These are phyloP conservation scores for Amanita thiersii DNA, from an alignment of 768 basidiomycete genomes.

Conservation along the genomic window DNA sequence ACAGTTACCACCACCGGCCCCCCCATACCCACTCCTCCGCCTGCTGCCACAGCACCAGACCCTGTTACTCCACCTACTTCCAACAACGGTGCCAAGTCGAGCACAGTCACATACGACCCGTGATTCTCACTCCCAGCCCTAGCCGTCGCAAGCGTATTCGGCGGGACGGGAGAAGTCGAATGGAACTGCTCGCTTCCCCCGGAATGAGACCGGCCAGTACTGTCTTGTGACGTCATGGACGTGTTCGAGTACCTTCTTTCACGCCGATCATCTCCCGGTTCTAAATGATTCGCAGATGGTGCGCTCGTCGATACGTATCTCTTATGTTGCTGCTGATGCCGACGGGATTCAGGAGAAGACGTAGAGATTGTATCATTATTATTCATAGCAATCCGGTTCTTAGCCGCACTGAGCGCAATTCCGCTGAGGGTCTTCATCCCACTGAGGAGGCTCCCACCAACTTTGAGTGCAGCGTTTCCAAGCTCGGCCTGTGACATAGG, in stretches of 20 bases:
- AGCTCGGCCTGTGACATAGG: conserved; percentile 15
- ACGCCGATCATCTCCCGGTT: neutral
- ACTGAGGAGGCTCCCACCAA: conserved; percentile 54
- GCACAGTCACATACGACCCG: conserved; percentile 43
- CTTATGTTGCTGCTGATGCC: neutral
- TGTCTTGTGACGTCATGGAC: conserved; percentile 7
- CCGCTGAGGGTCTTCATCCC: conserved; percentile 60
- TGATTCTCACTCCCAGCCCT: conserved; percentile 12
- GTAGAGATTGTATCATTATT: neutral
- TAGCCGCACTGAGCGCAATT: conserved; percentile 47
- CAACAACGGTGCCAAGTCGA: conserved; percentile 38
- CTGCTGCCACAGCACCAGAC: conserved; percentile 10
- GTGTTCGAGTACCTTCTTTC: conserved; percentile 14
- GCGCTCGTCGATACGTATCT: conserved; percentile 10
- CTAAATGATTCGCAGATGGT: conserved; percentile 13
- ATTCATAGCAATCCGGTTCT: conserved; percentile 20
- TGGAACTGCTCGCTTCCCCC: conserved; percentile 8
- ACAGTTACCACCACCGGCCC: no score
- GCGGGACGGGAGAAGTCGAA: conserved; percentile 15
- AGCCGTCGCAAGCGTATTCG: conserved; percentile 14
- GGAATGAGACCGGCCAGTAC: conserved; percentile 4
- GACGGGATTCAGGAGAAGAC: neutral
- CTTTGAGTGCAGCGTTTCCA: conserved; percentile 45
- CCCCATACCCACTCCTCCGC: no score
- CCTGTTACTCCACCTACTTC: neutral